Percentiles rank a stretch among this genome's conserved stretches.
phyloP scores from a whole-genome alignment of 352 stramenopile genomes.

The Pythium utonaiense region DNA sequence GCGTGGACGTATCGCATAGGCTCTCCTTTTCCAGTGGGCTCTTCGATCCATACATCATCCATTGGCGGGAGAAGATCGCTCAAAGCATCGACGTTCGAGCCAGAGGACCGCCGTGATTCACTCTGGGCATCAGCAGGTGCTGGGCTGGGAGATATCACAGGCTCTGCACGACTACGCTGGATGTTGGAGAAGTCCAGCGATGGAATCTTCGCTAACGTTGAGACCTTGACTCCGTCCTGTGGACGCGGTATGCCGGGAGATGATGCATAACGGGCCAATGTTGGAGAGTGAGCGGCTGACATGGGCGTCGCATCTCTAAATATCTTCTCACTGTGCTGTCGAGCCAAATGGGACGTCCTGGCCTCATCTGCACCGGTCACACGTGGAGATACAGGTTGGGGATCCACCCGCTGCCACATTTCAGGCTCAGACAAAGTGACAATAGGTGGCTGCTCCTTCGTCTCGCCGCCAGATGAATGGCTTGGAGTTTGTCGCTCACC shows the following conservation, averaged over 20 bases:
- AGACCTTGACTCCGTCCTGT: not conserved
- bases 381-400: not conserved
- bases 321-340: conserved; percentile 21
- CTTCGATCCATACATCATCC: conserved; percentile 22
- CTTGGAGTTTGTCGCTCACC: not conserved
- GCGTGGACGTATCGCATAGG: conserved; percentile 8
- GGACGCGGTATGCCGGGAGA: not conserved
- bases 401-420: conserved; percentile 16
- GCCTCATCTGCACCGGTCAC: not conserved
- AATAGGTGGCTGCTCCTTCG: not conserved
- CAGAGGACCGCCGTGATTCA: conserved; percentile 7
- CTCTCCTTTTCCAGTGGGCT: not conserved
- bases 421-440: not conserved
- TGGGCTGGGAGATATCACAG: not conserved
- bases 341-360: not conserved
- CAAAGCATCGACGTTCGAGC: conserved; percentile 6
- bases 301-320: not conserved
- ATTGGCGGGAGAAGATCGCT: conserved; percentile 20
- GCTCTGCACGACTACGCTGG: not conserved
- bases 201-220: not conserved
- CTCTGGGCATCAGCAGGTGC: not conserved
- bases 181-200: conserved; percentile 17
- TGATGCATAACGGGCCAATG: conserved; percentile 3
- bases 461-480: not conserved
- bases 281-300: not conserved